These are phyloP conservation scores for Pyricularia grisea DNA, from an alignment of 2,329 filamentous ascomycete genomes.

Conservation along the genomic window DNA sequence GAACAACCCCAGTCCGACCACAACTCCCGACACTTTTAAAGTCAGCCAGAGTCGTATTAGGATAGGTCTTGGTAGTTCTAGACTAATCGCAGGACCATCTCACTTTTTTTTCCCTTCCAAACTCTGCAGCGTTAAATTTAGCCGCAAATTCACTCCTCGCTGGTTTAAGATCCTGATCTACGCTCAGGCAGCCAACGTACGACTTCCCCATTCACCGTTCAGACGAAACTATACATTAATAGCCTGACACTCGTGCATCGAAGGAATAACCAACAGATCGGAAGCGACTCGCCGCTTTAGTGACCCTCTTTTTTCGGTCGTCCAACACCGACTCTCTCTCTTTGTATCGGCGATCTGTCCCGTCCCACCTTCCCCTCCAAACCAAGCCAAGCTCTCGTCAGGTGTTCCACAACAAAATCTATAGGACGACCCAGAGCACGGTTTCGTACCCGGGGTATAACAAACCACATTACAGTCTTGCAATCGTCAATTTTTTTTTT, in stretches of 20 bases:
- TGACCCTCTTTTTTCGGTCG: neutral
- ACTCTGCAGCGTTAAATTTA: neutral
- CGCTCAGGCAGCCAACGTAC: neutral
- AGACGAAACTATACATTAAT: neutral
- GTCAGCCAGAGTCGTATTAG: neutral
- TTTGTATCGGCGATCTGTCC: neutral
- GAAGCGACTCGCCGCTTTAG: neutral
- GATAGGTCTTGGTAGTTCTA: neutral
- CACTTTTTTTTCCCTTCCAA: neutral
- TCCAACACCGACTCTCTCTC: neutral
- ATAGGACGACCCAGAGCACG: neutral
- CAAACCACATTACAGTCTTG: neutral
- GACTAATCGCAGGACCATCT: neutral
- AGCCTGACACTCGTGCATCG: neutral
- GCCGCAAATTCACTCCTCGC: neutral
- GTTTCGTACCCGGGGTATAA: neutral
- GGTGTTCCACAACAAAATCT: neutral
- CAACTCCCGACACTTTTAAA: neutral
- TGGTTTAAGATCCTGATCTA: neutral
- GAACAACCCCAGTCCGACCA: neutral
- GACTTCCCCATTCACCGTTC: neutral
- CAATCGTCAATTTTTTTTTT: neutral
- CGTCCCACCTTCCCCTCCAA: neutral
- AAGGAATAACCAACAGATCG: neutral
- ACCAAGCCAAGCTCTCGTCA: neutral